These are phyloP conservation scores for Ustilago xerochloae DNA, from an alignment of 1,284 basidiomycete species.

Conservation along the genomic window DNA sequence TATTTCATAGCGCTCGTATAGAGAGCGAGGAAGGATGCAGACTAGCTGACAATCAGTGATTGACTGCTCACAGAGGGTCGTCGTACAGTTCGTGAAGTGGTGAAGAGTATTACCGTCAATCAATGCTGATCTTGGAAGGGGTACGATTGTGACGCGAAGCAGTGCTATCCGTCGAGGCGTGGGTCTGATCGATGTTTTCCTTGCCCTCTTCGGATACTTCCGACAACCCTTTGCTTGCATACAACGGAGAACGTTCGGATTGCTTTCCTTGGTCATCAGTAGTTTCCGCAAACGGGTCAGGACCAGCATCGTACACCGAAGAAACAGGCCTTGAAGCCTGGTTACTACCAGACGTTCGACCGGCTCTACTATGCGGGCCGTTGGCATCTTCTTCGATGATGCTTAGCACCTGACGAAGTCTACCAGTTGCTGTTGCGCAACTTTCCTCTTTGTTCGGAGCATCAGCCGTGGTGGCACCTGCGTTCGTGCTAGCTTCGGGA, in stretches of 20 bases:
- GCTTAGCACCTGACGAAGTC: slow-evolving; percentile 48
- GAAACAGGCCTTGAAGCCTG: slow-evolving; percentile 19
- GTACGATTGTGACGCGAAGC: slow-evolving; percentile 22
- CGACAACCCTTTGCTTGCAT: background rate
- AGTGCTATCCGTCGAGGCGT: background rate
- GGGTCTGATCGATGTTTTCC: background rate
- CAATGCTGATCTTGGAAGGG: slow-evolving; percentile 28
- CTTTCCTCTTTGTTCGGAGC: background rate
- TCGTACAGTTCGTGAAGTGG: background rate
- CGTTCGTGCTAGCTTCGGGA: background rate
- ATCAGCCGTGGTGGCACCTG: background rate
- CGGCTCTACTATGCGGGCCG: slow-evolving; percentile 22
- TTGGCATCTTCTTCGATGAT: slow-evolving; percentile 47
- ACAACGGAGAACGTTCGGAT: background rate
- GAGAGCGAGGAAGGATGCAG: no score
- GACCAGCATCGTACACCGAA: slow-evolving; percentile 31
- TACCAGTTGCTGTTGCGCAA: slow-evolving; percentile 17
- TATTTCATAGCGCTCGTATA: background rate
- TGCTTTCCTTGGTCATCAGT: background rate
- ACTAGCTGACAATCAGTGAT: no score
- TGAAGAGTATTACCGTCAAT: slow-evolving; percentile 6
- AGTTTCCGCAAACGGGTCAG: slow-evolving; percentile 31
- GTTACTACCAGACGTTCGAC: slow-evolving; percentile 1
- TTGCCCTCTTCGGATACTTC: background rate
- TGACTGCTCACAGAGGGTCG: background rate